Base-by-base conservation (phyloP, 148 eudicot genomes). In the Salicornia ramosissima region DNA sequence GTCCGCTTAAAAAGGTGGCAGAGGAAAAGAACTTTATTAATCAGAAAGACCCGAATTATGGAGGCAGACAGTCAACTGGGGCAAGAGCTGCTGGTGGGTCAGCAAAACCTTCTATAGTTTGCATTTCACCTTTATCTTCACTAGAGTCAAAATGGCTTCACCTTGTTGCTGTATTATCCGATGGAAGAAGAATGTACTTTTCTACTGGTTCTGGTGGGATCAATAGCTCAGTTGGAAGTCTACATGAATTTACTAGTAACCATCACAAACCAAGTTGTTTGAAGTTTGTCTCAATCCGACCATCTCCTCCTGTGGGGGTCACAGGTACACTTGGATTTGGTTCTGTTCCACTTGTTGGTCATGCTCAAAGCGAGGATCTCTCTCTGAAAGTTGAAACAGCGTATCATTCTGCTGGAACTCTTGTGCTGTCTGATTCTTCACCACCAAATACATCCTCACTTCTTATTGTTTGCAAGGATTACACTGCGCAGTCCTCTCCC, bases 381-480 rank as follows among this genome's bases (percentile, higher is more conserved):
- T 79, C 93, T 8, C 84, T 89, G 57, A 90, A 95, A 80, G 88
- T 91, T 75, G 99, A 95, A 75, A 71, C 97, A 36, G 87, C 90
- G 39, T 81, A 87, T 81, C 80, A 89, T 67, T 87, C 96, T 59
- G 80, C 90, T 65, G 99, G 97, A 69, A 83, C 97, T 71, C 88
- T 91, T 49, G 93, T 87, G 71, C 93, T 95, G 74, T 95, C 99
- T 77, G 97, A 95, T 81, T 88, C 99, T 29, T 95, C 98, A 56
- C 89, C 96, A 31, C 82, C 98, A 52, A 83, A 88, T 58, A 72
- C 82, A 59, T 90, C 97, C 63, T 95, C 93, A 49, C 99, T 95
- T 83, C 75, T 95, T 71, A 73, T 95, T 40, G 96, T 91, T 64
- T 83, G 81, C 60, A 85, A 76, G 77, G 99, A 95, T 79, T 84